Evolutionary conservation across 352 stramenopile genomes (phyloP).

Genomic region (Phytopythium ostracodes): DNA sequence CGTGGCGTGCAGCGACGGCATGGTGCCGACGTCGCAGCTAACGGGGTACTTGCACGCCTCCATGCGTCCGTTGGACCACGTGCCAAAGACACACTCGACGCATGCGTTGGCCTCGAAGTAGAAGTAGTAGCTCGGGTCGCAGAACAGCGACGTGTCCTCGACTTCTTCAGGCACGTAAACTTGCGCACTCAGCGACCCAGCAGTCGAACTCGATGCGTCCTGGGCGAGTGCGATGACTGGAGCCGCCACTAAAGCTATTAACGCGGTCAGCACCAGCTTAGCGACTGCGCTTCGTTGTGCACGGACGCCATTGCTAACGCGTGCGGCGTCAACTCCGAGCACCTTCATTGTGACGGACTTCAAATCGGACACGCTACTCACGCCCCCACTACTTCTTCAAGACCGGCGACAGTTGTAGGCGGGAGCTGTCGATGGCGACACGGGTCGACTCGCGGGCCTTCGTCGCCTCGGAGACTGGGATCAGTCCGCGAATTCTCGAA

Average conservation of each 20-base stretch:
- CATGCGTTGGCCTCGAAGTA: conserved; percentile 19
- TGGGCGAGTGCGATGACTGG: background rate
- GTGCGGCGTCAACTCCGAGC: background rate
- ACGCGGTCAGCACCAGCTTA: background rate
- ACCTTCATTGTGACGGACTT: background rate
- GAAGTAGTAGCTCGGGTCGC: conserved; percentile 34
- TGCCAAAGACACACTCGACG: conserved; percentile 37
- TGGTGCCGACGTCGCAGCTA: conserved; percentile 16
- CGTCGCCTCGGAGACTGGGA: background rate
- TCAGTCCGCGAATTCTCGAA: background rate
- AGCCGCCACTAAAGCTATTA: background rate
- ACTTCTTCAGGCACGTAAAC: background rate
- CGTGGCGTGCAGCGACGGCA: conserved; percentile 27
- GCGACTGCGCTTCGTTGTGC: background rate
- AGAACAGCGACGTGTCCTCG: conserved; percentile 18
- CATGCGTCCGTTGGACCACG: conserved; percentile 43
- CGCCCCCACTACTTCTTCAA: background rate
- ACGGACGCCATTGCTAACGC: background rate
- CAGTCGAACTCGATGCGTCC: background rate
- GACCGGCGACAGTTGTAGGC: background rate
- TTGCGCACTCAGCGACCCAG: background rate
- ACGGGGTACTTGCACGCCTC: conserved; percentile 32
- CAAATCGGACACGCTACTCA: no score
- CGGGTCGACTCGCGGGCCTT: no score
- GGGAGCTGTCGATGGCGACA: background rate